Evolutionary conservation across 2,329 filamentous ascomycete genomes (phyloP).

Genomic region (Alternaria gansuensis): DNA sequence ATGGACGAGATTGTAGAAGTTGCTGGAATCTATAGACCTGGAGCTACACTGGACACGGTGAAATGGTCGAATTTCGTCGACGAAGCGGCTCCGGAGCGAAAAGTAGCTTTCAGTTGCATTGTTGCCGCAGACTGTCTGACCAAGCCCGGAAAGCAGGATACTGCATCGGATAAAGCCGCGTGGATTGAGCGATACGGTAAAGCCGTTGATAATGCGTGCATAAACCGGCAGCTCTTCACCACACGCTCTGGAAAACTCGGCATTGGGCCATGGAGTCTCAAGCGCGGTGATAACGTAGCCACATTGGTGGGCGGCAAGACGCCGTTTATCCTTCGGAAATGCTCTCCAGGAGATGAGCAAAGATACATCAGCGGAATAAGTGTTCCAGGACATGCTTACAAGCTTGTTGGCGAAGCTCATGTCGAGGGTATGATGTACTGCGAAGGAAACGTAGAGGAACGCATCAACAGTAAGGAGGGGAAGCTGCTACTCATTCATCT

Average conservation of each 20-base stretch:
- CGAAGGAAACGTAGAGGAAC: constrained; percentile 12
- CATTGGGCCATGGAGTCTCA: constrained; percentile 15
- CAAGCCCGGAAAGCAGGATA: not conserved
- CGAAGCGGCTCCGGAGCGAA: no score
- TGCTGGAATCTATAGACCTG: no score
- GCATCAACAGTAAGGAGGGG: not conserved
- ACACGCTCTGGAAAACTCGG: constrained; percentile 13
- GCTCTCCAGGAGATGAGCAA: not conserved
- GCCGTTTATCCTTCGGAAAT: constrained; percentile 13
- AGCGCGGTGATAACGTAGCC: constrained; percentile 10
- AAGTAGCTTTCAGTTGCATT: no score
- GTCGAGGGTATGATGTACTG: constrained; percentile 20
- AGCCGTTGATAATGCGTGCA: constrained; percentile 3
- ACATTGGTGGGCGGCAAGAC: constrained; percentile 17
- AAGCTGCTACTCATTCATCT: not conserved
- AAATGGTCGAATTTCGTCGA: no score
- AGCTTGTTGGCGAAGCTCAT: constrained; percentile 22
- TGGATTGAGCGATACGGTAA: not conserved
- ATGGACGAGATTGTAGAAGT: no score
- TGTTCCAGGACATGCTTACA: not conserved
- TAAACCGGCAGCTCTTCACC: constrained; percentile 15
- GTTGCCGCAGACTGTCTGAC: not conserved
- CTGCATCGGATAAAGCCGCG: not conserved
- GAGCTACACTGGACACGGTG: no score
- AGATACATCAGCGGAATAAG: not conserved